phyloP scores from a whole-genome alignment of 139 green algal genomes.

The Closterium sp. region DNA sequence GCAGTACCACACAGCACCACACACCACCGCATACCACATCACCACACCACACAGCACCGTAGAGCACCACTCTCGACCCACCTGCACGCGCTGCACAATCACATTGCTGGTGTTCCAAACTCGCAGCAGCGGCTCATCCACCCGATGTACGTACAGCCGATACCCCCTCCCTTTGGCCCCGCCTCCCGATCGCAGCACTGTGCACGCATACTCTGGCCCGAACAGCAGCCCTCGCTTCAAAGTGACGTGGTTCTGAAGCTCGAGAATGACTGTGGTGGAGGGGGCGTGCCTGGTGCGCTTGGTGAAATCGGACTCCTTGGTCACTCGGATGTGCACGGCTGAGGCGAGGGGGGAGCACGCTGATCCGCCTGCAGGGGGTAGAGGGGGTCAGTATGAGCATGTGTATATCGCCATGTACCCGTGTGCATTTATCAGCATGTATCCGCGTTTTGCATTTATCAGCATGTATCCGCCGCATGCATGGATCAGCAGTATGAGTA shows the following conservation, averaged over 20 bases:
- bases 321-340: not conserved
- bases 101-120: not conserved
- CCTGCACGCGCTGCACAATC: not conserved
- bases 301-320: not conserved
- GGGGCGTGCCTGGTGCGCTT: not conserved
- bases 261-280: not conserved
- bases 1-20: too few species aligned
- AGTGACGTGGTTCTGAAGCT: constrained; percentile 9
- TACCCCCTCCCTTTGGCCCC: not conserved
- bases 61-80: not conserved
- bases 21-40: too few species aligned
- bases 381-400: too few species aligned
- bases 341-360: not conserved
- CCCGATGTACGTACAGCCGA: not conserved
- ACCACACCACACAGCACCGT: too few species aligned
- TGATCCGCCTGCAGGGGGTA: not conserved
- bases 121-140: not conserved
- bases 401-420: too few species aligned
- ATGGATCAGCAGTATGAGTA: too few species aligned
- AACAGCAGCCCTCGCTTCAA: not conserved
- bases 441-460: too few species aligned
- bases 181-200: not conserved
- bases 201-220: not conserved
- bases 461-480: too few species aligned
- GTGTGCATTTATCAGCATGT: too few species aligned